These are phyloP conservation scores for Oropetium thomaeum DNA, from an alignment of 176 grass and related monocot genomes.

Conservation along the genomic window DNA sequence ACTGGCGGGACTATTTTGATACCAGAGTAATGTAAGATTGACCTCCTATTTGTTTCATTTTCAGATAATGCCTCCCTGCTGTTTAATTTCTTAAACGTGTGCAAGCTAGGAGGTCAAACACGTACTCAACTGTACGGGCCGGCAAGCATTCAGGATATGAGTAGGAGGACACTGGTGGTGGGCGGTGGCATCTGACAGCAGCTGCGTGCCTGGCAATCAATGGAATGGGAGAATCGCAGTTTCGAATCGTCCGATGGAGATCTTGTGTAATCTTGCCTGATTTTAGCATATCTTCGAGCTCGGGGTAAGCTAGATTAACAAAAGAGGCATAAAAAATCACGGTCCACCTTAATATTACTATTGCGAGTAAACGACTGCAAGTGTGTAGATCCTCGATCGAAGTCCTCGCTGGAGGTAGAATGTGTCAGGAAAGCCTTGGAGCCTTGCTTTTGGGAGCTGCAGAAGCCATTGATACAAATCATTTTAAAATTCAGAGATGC, in stretches of 20 bases:
- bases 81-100: neutral
- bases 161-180: constrained; percentile 28
- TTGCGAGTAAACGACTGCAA: constrained; percentile 22
- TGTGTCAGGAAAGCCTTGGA: neutral
- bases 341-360: constrained; percentile 17
- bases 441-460: constrained; percentile 10
- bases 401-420: constrained; percentile 2
- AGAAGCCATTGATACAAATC: neutral
- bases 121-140: neutral
- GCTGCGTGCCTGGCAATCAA: neutral
- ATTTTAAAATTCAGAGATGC: neutral
- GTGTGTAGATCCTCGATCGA: neutral
- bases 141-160: neutral
- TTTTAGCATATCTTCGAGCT: constrained; percentile 1
- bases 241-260: constrained; percentile 8
- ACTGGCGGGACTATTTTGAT: constrained; percentile 12
- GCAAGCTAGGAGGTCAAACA: constrained; percentile 20
- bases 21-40: constrained; percentile 20
- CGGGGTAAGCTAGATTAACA: neutral
- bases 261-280: constrained; percentile 23
- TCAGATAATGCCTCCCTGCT: too few relatives aligned
- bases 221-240: neutral
- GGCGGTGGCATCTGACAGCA: neutral
- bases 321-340: neutral
- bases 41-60: neutral